Percentiles rank a stretch among this genome's conserved stretches.
These are phyloP conservation scores for Pseudocercospora musae DNA, from an alignment of 2,329 filamentous ascomycete genomes.

Conservation along the genomic window DNA sequence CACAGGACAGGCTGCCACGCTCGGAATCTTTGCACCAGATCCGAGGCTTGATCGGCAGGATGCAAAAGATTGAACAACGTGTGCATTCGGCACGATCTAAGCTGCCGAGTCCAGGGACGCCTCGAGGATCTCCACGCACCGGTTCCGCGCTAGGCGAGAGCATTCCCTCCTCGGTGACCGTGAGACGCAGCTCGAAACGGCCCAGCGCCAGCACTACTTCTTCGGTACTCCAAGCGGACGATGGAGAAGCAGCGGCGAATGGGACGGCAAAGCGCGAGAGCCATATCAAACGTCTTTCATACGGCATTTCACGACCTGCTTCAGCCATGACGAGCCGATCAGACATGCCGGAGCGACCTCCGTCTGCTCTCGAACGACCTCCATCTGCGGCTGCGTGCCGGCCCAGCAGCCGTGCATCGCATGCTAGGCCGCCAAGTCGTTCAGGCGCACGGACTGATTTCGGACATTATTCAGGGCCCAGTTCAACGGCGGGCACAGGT, in stretches of 20 bases:
- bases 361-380: conserved; percentile 27
- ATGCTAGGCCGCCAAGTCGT: conserved; percentile 33
- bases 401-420: conserved; percentile 66
- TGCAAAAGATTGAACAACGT: conserved; percentile 91
- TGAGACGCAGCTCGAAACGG: conserved; percentile 67
- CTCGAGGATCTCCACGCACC: conserved; percentile 70
- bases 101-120: conserved; percentile 77
- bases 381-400: conserved; percentile 50
- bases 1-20: conserved; percentile 46
- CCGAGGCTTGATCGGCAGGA: conserved; percentile 88
- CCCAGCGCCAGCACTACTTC: conserved; percentile 48
- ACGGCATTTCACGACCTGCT: conserved; percentile 40
- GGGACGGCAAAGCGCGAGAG: conserved; percentile 23
- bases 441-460: conserved; percentile 44
- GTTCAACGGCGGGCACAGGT: conserved; percentile 13
- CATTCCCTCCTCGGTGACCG: conserved; percentile 56
- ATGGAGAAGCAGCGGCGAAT: conserved; percentile 15
- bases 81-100: conserved; percentile 90
- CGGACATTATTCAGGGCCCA: conserved; percentile 32
- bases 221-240: conserved; percentile 30
- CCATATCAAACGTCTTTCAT: conserved; percentile 49
- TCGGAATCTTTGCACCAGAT: conserved; percentile 85
- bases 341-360: conserved; percentile 28
- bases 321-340: conserved; percentile 27
- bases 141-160: conserved; percentile 34